Base-by-base conservation (phyloP, 345 rosid species). In the Ceriops tagal region DNA sequence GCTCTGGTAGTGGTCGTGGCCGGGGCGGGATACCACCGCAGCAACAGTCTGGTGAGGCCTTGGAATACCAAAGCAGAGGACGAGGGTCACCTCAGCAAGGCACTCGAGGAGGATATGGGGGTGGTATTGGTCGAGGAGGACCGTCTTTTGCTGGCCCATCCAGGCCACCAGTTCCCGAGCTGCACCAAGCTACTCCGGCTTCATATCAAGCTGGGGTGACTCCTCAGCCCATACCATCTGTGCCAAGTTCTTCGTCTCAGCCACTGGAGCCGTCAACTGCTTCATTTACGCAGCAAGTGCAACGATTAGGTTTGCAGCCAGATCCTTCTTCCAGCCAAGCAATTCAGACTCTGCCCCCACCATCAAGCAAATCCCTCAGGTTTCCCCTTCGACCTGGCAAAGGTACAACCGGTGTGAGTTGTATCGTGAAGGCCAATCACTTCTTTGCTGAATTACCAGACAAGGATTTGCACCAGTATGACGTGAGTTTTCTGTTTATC, bases 341-440 rank as follows among this genome's bases (percentile, higher is more conserved):
- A 28, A 77, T 83, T 66, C 98, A 90, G 71, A 84, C 87, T 53
- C 43, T 62, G 8, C 93, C 73, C 1, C 80, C 97, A 15, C 69
- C 88, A 2, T 96, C 98, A 10, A 89, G 93, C 71, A 90, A 90
- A 77, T 85, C 93, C 3, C 71, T 86, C 65, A 82, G 87, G 78
- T 92, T 92, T 78, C 98, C 98, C 10, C 83, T 78, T 73, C 82
- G 97, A 59, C 98, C 98, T 64, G 97, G 96, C 24, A 87, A 76
- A 77, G 98, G 98, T 53, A 75, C 55, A 34, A 46, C 58, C 52
- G 96, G 98, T 16, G 77, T 9, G 22, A 86, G 65, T 61, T 93
- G 98, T 75, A 84, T 90, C 16, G 93, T 93, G 8, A 93, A 93
- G 83, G 98, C 98, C n/a, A 93, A 93, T 68, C 98, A 93, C 78